These are phyloP conservation scores for Morella rubra DNA, from an alignment of 306 rosid genomes.

Conservation along the genomic window DNA sequence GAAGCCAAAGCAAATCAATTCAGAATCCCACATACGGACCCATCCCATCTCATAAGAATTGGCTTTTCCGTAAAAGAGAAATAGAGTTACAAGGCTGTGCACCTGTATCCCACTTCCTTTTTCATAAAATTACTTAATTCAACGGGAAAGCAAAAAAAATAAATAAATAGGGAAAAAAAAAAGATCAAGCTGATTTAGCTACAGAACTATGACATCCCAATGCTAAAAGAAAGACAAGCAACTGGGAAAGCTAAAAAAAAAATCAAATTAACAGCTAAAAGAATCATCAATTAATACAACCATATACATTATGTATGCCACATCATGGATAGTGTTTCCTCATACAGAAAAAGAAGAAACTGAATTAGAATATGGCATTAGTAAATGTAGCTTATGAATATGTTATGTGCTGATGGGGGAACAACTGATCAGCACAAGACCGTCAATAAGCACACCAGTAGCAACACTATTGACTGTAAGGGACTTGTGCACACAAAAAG, in stretches of 20 bases:
- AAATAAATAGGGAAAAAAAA: background rate
- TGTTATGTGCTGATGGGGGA: slow-evolving; percentile 32
- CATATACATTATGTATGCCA: slow-evolving; percentile 15
- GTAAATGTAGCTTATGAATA: slow-evolving; percentile 35
- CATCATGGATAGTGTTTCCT: background rate
- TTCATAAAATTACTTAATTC: background rate
- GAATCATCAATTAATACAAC: background rate
- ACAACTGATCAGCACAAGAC: slow-evolving; percentile 32
- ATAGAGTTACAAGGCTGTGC: no score
- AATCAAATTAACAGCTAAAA: background rate
- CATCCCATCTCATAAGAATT: background rate
- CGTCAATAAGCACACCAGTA: slow-evolving; percentile 35
- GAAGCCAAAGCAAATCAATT: background rate
- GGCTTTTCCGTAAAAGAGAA: background rate
- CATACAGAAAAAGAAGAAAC: background rate
- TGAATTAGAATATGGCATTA: slow-evolving; percentile 3
- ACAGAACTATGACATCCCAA: no score
- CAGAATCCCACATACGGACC: background rate
- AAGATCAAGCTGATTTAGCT: background rate
- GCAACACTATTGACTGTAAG: background rate
- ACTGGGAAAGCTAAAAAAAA: background rate
- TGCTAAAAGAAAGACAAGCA: background rate
- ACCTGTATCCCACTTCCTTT: no score
- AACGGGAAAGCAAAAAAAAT: background rate
- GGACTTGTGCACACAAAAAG: background rate